Evolutionary conservation across 1,284 basidiomycete genomes (phyloP).

Genomic region (Cryptococcus sp.): DNA sequence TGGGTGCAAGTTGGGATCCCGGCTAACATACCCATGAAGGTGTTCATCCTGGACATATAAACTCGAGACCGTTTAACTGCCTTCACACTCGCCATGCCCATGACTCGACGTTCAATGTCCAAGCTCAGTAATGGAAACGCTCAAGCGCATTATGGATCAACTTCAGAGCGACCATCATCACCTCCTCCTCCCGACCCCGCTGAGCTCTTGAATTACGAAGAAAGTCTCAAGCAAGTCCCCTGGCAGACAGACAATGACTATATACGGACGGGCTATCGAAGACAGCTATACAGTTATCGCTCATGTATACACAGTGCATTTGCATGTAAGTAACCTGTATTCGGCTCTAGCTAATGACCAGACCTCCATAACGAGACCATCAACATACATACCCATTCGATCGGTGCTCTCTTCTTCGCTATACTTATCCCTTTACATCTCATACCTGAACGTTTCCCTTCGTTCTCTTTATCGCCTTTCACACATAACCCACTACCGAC

Average conservation of each 20-base stretch:
- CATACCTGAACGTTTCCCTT: constrained; percentile 50
- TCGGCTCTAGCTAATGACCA: constrained; percentile 33
- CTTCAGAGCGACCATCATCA: neutral
- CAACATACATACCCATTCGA: constrained; percentile 83
- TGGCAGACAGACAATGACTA: constrained; percentile 64
- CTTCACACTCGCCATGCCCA: too few relatives aligned
- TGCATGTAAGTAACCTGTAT: constrained; percentile 56
- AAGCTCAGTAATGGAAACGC: neutral
- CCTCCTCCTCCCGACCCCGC: neutral
- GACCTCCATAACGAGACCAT: constrained; percentile 88
- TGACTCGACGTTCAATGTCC: too few relatives aligned
- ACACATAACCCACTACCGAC: constrained; percentile 13
- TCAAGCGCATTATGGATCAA: neutral
- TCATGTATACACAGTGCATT: constrained; percentile 66
- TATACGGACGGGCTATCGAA: constrained; percentile 67
- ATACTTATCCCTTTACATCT: constrained; percentile 56
- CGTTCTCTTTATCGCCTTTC: constrained; percentile 14
- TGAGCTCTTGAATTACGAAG: constrained; percentile 3
- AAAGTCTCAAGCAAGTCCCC: constrained; percentile 29
- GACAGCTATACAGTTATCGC: constrained; percentile 62
- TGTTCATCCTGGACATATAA: too few relatives aligned
- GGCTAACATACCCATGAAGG: too few relatives aligned
- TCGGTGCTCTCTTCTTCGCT: constrained; percentile 65
- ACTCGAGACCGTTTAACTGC: too few relatives aligned
- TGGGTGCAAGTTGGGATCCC: too few relatives aligned